Evolutionary conservation across 768 basidiomycete genomes (phyloP).

Genomic region (Boletellus emodensis): DNA sequence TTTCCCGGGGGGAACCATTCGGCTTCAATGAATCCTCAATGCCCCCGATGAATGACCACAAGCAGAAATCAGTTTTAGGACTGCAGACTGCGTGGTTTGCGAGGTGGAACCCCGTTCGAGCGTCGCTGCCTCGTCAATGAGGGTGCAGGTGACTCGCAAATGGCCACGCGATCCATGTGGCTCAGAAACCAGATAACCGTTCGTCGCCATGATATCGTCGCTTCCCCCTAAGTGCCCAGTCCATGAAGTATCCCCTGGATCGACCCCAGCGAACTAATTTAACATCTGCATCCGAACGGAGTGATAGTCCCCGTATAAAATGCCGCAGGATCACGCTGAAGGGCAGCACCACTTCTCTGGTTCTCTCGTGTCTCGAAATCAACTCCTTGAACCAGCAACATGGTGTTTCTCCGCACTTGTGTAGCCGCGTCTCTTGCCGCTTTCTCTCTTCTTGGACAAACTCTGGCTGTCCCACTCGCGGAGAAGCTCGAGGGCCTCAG

Average conservation of each 20-base stretch:
- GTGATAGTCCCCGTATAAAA: not conserved
- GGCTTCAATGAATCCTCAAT: not conserved
- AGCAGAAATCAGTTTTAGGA: not conserved
- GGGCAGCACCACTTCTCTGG: not conserved
- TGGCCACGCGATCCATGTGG: not conserved
- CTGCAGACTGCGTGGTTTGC: too few relatives aligned
- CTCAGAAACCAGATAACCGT: not conserved
- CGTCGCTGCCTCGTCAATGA: not conserved
- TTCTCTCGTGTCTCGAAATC: not conserved
- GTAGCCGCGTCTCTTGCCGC: not conserved
- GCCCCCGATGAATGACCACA: not conserved
- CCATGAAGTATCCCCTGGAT: not conserved
- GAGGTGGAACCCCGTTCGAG: not conserved
- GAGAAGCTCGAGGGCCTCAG: conserved; percentile 13
- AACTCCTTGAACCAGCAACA: not conserved
- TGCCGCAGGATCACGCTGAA: not conserved
- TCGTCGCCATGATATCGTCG: not conserved
- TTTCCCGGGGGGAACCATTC: not conserved
- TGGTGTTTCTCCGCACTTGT: conserved; percentile 3
- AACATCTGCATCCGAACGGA: not conserved
- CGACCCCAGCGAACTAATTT: not conserved
- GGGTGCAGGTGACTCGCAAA: not conserved
- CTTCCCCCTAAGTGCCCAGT: not conserved
- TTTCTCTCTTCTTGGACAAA: conserved; percentile 1
- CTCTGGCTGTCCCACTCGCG: conserved; percentile 7